Evolutionary conservation across 306 rosid species (phyloP).

Genomic region (Acacia acuminata): DNA sequence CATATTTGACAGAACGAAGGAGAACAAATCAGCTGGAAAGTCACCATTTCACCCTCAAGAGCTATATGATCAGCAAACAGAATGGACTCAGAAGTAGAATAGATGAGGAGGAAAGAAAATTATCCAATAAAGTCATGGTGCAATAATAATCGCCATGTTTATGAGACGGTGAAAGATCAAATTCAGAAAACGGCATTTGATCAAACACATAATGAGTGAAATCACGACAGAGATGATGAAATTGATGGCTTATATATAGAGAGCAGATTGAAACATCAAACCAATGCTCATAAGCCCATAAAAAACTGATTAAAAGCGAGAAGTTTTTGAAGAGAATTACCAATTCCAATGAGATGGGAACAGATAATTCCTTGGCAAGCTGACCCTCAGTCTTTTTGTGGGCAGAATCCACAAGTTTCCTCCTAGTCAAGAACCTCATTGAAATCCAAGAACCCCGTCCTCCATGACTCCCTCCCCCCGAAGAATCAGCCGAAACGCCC

Average conservation of each 20-base stretch:
- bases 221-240: not conserved
- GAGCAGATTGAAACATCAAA: slow-evolving; percentile 1
- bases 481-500: slow-evolving; percentile 56
- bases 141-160: not conserved
- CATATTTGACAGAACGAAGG: not conserved
- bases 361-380: slow-evolving; percentile 79
- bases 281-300: not conserved
- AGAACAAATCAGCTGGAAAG: not conserved
- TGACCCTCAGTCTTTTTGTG: slow-evolving; percentile 27
- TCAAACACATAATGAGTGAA: not conserved
- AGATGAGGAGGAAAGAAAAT: not conserved
- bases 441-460: slow-evolving; percentile 46
- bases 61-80: not conserved
- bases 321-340: slow-evolving; percentile 36
- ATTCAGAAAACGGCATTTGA: not conserved
- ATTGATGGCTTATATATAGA: not conserved
- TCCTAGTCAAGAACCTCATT: slow-evolving; percentile 54
- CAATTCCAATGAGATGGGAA: slow-evolving; percentile 78
- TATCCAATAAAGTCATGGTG: not conserved
- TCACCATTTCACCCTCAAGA: not conserved
- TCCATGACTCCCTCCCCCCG: slow-evolving; percentile 39
- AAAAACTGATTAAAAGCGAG: not conserved
- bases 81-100: not conserved
- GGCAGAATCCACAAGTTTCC: slow-evolving; percentile 79
- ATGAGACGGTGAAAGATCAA: not conserved